These are phyloP conservation scores for Plenodomus tracheiphilus DNA, from an alignment of 2,329 filamentous ascomycete genomes.

Conservation along the genomic window DNA sequence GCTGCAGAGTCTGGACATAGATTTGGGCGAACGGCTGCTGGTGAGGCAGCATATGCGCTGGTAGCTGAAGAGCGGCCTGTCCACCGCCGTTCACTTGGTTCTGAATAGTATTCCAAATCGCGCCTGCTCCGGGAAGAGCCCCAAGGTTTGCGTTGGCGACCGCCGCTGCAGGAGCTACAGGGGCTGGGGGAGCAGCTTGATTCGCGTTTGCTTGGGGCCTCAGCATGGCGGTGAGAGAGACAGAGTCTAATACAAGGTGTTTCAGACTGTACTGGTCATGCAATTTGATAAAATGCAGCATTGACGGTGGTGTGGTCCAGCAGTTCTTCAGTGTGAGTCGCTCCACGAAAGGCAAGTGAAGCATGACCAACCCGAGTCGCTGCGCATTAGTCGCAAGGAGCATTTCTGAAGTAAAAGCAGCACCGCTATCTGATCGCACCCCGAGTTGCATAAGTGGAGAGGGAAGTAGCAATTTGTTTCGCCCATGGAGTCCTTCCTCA, in stretches of 20 bases:
- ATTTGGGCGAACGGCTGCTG: constrained; percentile 18
- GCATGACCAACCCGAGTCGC: constrained; percentile 35
- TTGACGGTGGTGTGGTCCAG: constrained; percentile 64
- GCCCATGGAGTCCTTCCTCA: constrained; percentile 62
- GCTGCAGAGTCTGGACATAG: constrained; percentile 20
- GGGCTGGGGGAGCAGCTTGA: constrained; percentile 2
- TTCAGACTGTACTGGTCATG: constrained; percentile 56
- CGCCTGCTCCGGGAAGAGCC: no score
- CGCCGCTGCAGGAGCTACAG: constrained; percentile 1
- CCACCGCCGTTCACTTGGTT: constrained; percentile 12
- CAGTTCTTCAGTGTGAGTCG: constrained; percentile 69
- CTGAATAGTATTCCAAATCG: constrained; percentile 8
- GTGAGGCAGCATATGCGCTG: constrained; percentile 9
- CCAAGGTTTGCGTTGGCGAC: background rate
- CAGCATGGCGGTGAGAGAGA: constrained; percentile 59
- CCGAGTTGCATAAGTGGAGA: constrained; percentile 55
- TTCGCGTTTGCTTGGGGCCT: constrained; percentile 13
- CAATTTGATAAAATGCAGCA: constrained; percentile 56
- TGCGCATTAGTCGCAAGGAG: constrained; percentile 13
- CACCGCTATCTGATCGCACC: constrained; percentile 4
- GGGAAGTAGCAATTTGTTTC: constrained; percentile 65
- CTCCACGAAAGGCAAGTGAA: constrained; percentile 61
- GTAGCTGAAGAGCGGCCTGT: background rate
- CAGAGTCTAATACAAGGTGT: constrained; percentile 63
- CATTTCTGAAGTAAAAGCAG: constrained; percentile 6